Base-by-base conservation (phyloP, 176 grass and related monocot genomes). In the Bromus sterilis region DNA sequence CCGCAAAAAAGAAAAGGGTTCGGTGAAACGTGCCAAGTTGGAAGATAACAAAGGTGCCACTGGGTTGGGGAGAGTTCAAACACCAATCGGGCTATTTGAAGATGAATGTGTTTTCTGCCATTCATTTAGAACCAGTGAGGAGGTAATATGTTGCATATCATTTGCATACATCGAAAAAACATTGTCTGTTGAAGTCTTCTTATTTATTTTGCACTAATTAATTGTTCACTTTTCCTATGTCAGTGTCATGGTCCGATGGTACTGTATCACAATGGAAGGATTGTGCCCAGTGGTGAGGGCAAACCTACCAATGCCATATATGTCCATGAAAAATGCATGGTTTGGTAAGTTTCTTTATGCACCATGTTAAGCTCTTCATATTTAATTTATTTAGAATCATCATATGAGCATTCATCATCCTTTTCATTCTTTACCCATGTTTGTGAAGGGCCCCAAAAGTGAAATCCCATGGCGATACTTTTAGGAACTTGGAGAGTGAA, bases 61-160 rank as follows among this genome's bases (percentile, higher is more conserved):
- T n/a, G n/a, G n/a, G n/a, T n/a, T n/a, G n/a, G n/a, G n/a, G n/a
- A n/a, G n/a, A n/a, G n/a, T n/a, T n/a, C 74, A 9, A 64, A 84
- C 85, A 15, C 89, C 93, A 48, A 88, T 84, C 15, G 33, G 80
- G 51, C 68, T 92, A 46, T 92, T 76, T 78, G 82, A 85, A 68
- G 90, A 96, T 74, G 93, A 96, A 86, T 96, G 93, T 60, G 71
- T 56, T 80, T 96, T 92, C 56, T 96, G 93, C 51, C 90, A 92
- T 88, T 90, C 93, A 11, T 90, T 92, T 75, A 92, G 87, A 81
- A 86, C 60, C 14, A 18, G 6, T n/a, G 8, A 75, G 56, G 13
- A 62, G 87, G 91, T 90, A 70, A 84, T 53, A 30, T 18, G 53
- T 9, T 66, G 14, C 4, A 25, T 66, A 28, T 33, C 14, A 34